Evolutionary conservation across 352 stramenopile genomes (phyloP).

Genomic region (Bremia lactucae): DNA sequence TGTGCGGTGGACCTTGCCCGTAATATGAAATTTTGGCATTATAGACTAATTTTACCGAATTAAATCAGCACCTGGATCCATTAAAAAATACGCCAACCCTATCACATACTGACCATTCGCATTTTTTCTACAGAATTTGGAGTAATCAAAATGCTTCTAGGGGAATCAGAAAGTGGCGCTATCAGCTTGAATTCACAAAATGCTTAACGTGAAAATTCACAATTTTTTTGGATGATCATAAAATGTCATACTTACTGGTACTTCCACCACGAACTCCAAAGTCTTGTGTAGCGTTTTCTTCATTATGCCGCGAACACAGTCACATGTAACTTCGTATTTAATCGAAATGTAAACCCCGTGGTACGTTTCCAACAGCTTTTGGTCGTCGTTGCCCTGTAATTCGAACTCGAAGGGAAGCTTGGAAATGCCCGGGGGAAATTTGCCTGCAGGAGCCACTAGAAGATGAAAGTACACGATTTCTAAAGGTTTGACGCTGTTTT

Average conservation of each 20-base stretch:
- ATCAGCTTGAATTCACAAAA: neutral
- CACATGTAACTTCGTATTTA: conserved; percentile 83
- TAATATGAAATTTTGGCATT: conserved; percentile 73
- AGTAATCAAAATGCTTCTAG: too few species aligned
- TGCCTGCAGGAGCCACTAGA: conserved; percentile 48
- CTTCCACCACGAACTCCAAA: conserved; percentile 88
- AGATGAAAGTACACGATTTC: conserved; percentile 83
- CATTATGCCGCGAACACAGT: conserved; percentile 81
- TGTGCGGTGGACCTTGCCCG: conserved; percentile 74
- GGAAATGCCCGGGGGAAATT: conserved; percentile 66
- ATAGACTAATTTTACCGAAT: conserved; percentile 39
- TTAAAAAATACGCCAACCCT: neutral
- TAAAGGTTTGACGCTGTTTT: conserved; percentile 60
- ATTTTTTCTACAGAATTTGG: too few species aligned
- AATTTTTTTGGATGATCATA: neutral
- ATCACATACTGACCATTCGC: neutral
- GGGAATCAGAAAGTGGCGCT: too few species aligned
- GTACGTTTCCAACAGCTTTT: conserved; percentile 85
- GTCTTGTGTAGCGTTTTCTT: conserved; percentile 78
- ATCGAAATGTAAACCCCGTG: conserved; percentile 88
- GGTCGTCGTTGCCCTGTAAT: conserved; percentile 46
- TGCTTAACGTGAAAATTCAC: neutral
- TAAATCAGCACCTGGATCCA: conserved; percentile 2
- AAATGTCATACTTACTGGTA: conserved; percentile 32
- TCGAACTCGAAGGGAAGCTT: conserved; percentile 88